These are phyloP conservation scores for Meredithiella fracta DNA, from an alignment of 2,329 filamentous ascomycete genomes.

Conservation along the genomic window DNA sequence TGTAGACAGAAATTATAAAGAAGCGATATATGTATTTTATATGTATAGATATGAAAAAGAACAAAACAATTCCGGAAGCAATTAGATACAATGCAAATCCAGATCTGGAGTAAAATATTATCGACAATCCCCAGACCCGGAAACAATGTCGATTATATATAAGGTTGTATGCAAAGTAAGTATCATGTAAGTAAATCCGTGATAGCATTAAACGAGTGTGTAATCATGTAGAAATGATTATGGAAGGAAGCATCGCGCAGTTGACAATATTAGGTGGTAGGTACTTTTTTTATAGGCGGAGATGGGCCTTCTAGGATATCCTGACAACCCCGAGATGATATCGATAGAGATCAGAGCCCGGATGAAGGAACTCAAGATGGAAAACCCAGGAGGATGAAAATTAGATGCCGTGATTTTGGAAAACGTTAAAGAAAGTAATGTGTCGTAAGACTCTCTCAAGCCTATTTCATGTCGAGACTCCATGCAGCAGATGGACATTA, in stretches of 20 bases:
- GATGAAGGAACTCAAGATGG: neutral
- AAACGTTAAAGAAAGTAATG: no score
- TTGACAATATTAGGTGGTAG: neutral
- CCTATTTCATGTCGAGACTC: neutral
- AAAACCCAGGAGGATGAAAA: neutral
- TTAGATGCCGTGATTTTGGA: neutral
- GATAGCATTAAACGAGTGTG: neutral
- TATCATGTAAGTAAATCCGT: neutral
- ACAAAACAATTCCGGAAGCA: neutral
- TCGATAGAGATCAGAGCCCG: neutral
- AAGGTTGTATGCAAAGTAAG: neutral
- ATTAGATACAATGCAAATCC: neutral
- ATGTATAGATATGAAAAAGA: neutral
- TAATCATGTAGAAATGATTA: conserved; percentile 1
- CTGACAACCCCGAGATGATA: neutral
- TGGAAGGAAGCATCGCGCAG: neutral
- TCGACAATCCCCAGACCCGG: neutral
- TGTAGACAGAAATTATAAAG: no score
- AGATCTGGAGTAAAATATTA: neutral
- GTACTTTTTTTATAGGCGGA: neutral
- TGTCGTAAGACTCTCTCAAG: neutral
- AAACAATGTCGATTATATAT: neutral
- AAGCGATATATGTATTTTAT: neutral
- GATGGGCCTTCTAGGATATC: neutral
- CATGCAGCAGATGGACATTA: neutral